Percentiles rank a stretch among this genome's conserved stretches.
Conservation (phyloP, 306 rosid genomes). For the Betula pendula region DNA sequence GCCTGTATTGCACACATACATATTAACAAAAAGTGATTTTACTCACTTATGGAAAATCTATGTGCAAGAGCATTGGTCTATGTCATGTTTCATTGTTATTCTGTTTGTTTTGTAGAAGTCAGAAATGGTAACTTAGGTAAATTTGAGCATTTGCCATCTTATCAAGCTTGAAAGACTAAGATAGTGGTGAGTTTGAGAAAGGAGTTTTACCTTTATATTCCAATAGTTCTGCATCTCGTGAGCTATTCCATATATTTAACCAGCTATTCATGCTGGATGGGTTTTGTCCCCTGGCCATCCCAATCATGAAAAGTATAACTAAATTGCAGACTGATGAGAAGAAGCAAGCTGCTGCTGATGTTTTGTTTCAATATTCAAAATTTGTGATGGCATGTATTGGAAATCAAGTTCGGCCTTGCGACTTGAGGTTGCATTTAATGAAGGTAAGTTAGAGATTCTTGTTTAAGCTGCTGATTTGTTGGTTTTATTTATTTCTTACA, state of each 20-base stretch:
- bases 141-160: not conserved
- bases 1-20: too few species aligned
- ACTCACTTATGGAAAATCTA: not conserved
- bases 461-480: not conserved
- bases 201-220: not conserved
- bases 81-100: not conserved
- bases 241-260: not conserved
- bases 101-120: not conserved
- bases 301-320: slow-evolving; percentile 10
- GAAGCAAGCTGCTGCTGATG: slow-evolving; percentile 92
- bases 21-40: not conserved
- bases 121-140: not conserved
- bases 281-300: slow-evolving; percentile 17
- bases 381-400: slow-evolving; percentile 85
- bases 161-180: not conserved
- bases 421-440: slow-evolving; percentile 89
- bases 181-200: not conserved
- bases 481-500: not conserved
- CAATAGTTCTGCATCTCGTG: not conserved
- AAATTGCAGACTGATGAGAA: slow-evolving; percentile 60
- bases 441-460: slow-evolving; percentile 53
- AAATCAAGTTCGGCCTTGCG: slow-evolving; percentile 68
- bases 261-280: not conserved
- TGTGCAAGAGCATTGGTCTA: not conserved
- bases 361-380: slow-evolving; percentile 74